These are phyloP conservation scores for Xylaria sp. DNA, from an alignment of 495 filamentous ascomycete genomes.

Conservation along the genomic window DNA sequence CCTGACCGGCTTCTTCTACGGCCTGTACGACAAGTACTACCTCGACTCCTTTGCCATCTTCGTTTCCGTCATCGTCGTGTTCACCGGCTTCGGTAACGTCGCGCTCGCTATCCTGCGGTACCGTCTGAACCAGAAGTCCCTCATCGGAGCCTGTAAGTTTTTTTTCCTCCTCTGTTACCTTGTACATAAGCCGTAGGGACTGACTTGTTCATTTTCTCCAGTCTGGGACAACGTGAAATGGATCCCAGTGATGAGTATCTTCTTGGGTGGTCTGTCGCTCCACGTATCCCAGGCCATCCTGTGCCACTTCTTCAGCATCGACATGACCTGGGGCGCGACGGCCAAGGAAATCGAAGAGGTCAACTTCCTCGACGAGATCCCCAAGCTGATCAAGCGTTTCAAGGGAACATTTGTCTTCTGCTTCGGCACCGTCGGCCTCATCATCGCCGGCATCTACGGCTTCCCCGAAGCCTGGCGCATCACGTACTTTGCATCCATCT, in stretches of 20 bases:
- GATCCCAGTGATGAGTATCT: slow-evolving; percentile 66
- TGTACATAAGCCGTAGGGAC: slow-evolving; percentile 27
- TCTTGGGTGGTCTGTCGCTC: slow-evolving; percentile 70
- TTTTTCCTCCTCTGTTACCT: slow-evolving; percentile 15
- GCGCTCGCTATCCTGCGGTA: slow-evolving; percentile 61
- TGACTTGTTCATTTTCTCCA: slow-evolving; percentile 33
- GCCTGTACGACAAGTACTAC: slow-evolving; percentile 66
- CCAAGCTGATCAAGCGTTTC: slow-evolving; percentile 62
- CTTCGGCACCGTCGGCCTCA: slow-evolving; percentile 51
- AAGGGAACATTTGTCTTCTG: slow-evolving; percentile 66
- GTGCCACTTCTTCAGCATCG: slow-evolving; percentile 66
- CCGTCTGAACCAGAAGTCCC: slow-evolving; percentile 51
- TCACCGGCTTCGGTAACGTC: slow-evolving; percentile 62
- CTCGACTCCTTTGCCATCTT: slow-evolving; percentile 67
- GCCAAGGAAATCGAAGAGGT: slow-evolving; percentile 68
- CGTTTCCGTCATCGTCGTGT: slow-evolving; percentile 62
- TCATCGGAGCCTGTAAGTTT: slow-evolving; percentile 47
- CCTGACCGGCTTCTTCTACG: slow-evolving; percentile 66
- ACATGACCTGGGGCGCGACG: slow-evolving; percentile 69
- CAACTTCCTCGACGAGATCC: slow-evolving; percentile 66
- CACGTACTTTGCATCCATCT: slow-evolving; percentile 62
- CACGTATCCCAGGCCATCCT: slow-evolving; percentile 67
- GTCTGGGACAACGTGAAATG: slow-evolving; percentile 70
- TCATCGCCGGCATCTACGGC: slow-evolving; percentile 52
- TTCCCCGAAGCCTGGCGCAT: slow-evolving; percentile 65